phyloP scores from a whole-genome alignment of 495 filamentous ascomycete genomes.

The Xylaria cubensis region DNA sequence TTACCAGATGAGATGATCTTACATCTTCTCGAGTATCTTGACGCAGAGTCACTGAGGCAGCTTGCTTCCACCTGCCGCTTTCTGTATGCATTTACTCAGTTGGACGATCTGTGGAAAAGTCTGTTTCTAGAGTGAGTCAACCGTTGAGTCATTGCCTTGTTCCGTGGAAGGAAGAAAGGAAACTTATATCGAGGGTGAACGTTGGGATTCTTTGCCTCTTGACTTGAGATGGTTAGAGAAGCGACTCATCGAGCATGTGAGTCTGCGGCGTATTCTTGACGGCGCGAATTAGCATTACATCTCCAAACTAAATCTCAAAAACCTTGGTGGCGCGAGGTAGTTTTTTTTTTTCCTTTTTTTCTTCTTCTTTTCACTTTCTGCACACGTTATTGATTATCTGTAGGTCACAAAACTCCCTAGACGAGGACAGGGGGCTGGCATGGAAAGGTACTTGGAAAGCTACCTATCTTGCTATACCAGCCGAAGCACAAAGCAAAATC shows the following conservation, averaged over 20 bases:
- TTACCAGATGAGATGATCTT: slow-evolving; percentile 85
- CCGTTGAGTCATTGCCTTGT: slow-evolving; percentile 20
- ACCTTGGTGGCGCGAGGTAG: not conserved
- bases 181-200: not conserved
- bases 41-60: slow-evolving; percentile 64
- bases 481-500: slow-evolving; percentile 56
- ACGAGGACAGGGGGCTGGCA: slow-evolving; percentile 46
- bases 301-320: not conserved
- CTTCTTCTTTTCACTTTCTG: too few species aligned
- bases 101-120: slow-evolving; percentile 90
- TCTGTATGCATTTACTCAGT: slow-evolving; percentile 83
- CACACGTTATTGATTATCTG: slow-evolving; percentile 13
- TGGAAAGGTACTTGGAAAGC: slow-evolving; percentile 91
- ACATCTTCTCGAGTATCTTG: slow-evolving; percentile 76
- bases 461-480: slow-evolving; percentile 72
- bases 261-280: not conserved
- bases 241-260: not conserved
- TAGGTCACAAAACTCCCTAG: slow-evolving; percentile 24
- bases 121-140: slow-evolving; percentile 82
- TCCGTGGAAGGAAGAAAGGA: not conserved
- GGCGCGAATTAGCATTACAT: not conserved
- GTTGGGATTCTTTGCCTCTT: not conserved
- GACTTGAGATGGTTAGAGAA: not conserved
- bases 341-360: not conserved
- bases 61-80: slow-evolving; percentile 87